Evolutionary conservation across 306 rosid species (phyloP).

Genomic region (Gillenia trifoliata): DNA sequence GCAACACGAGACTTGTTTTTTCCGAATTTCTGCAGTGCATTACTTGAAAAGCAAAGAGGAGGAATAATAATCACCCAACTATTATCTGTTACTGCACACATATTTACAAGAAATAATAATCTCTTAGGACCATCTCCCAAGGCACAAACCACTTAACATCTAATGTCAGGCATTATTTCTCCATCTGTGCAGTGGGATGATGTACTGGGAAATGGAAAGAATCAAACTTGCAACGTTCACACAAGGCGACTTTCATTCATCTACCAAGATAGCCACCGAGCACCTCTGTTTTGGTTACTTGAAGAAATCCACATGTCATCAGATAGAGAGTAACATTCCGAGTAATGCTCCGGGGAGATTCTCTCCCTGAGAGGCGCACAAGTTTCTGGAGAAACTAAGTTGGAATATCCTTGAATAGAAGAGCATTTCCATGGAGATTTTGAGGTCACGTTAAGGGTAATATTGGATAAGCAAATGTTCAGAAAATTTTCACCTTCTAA

Average conservation of each 20-base stretch:
- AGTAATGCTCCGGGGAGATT: constrained; percentile 54
- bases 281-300: constrained; percentile 35
- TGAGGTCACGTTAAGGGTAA: constrained; percentile 44
- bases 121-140: constrained; percentile 33
- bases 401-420: constrained; percentile 54
- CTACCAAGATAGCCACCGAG: constrained; percentile 52
- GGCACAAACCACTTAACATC: constrained; percentile 43
- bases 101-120: constrained; percentile 45
- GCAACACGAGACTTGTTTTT: not conserved
- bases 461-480: constrained; percentile 57
- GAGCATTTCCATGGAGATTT: constrained; percentile 73
- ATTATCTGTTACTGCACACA: constrained; percentile 55
- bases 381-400: constrained; percentile 48
- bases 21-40: not conserved
- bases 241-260: constrained; percentile 30
- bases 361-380: constrained; percentile 51
- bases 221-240: constrained; percentile 42
- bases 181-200: constrained; percentile 16
- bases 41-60: constrained; percentile 22
- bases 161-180: constrained; percentile 25
- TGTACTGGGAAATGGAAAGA: constrained; percentile 42
- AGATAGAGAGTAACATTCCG: constrained; percentile 57
- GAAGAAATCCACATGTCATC: constrained; percentile 35
- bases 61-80: constrained; percentile 40
- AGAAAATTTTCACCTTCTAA: constrained; percentile 54